These are phyloP conservation scores for Aspergillus neotritici DNA, from an alignment of 2,329 filamentous ascomycete genomes.

Conservation along the genomic window DNA sequence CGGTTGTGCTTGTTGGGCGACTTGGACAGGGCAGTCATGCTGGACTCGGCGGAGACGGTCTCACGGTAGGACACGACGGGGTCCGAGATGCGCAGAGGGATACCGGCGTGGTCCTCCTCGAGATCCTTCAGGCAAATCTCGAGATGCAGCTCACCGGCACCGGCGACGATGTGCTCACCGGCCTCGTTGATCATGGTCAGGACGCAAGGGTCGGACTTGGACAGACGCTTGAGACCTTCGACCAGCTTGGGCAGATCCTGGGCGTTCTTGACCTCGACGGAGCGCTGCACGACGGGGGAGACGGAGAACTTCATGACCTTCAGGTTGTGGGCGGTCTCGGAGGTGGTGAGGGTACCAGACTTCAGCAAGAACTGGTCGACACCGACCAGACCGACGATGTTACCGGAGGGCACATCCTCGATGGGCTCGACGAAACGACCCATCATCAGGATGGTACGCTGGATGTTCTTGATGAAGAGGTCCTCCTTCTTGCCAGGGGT, in stretches of 20 bases:
- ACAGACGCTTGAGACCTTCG: slow-evolving; percentile 99
- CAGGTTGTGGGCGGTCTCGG: slow-evolving; percentile 96
- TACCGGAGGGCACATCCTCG: slow-evolving; percentile 97
- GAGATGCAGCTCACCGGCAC: slow-evolving; percentile 98
- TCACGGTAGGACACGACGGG: slow-evolving; percentile 98
- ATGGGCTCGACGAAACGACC: slow-evolving; percentile 98
- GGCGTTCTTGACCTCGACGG: slow-evolving; percentile 99
- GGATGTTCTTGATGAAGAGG: slow-evolving; percentile 97
- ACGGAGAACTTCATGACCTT: slow-evolving; percentile 99
- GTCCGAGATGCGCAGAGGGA: slow-evolving; percentile 95
- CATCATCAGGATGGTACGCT: slow-evolving; percentile 99
- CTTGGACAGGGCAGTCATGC: slow-evolving; percentile 97
- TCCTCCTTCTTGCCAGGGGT: slow-evolving; percentile 97
- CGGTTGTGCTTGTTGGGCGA: slow-evolving; percentile 99
- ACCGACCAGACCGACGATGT: slow-evolving; percentile 99
- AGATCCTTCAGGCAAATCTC: slow-evolving; percentile 99
- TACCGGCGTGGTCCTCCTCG: slow-evolving; percentile 97
- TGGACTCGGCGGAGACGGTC: slow-evolving; percentile 77
- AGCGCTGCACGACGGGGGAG: slow-evolving; percentile 95
- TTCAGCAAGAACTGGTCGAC: slow-evolving; percentile 99
- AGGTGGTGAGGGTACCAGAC: slow-evolving; percentile 98
- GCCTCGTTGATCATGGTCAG: slow-evolving; percentile 82
- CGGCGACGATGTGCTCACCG: slow-evolving; percentile 97
- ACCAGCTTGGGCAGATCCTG: slow-evolving; percentile 99
- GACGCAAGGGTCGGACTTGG: slow-evolving; percentile 99